Percentiles rank a stretch among this genome's conserved stretches.
phyloP scores from a whole-genome alignment of 805 yeast genomes.

The Clavispora santaluciae region DNA sequence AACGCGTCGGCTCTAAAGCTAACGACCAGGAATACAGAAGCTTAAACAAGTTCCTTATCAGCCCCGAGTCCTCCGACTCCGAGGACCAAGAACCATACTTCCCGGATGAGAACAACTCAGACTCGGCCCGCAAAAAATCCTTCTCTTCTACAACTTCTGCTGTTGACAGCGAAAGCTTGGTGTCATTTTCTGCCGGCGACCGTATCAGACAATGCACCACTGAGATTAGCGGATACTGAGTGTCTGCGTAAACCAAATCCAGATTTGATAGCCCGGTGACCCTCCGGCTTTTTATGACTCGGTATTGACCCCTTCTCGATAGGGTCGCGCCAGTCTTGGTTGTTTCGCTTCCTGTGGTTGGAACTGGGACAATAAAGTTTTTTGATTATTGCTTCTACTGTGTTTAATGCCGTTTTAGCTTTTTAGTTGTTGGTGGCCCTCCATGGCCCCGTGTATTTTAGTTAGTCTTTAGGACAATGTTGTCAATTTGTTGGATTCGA shows the following conservation, averaged over 20 bases:
- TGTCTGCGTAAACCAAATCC: too few species aligned
- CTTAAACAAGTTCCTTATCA: conserved; percentile 18
- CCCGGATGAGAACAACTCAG: conserved; percentile 2
- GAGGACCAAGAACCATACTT: conserved; percentile 14
- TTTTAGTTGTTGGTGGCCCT: background rate
- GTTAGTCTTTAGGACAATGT: conserved; percentile 1
- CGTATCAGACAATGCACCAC: conserved; percentile 36
- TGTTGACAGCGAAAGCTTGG: conserved; percentile 32
- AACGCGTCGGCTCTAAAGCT: background rate
- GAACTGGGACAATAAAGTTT: too few species aligned
- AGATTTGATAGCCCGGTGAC: too few species aligned
- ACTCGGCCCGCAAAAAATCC: conserved; percentile 12
- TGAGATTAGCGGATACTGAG: conserved; percentile 27
- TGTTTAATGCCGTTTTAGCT: background rate
- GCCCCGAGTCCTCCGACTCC: conserved; percentile 24
- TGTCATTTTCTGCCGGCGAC: conserved; percentile 35
- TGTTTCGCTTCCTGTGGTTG: too few species aligned
- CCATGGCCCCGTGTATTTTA: conserved; percentile 1
- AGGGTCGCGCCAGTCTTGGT: too few species aligned
- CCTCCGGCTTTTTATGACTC: too few species aligned
- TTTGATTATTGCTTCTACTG: background rate
- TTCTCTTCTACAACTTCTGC: conserved; percentile 11
- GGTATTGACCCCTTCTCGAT: too few species aligned
- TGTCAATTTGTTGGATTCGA: background rate
- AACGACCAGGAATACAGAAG: background rate